These are phyloP conservation scores for Candida fluviatilis DNA, from an alignment of 805 yeast genomes.

Conservation along the genomic window DNA sequence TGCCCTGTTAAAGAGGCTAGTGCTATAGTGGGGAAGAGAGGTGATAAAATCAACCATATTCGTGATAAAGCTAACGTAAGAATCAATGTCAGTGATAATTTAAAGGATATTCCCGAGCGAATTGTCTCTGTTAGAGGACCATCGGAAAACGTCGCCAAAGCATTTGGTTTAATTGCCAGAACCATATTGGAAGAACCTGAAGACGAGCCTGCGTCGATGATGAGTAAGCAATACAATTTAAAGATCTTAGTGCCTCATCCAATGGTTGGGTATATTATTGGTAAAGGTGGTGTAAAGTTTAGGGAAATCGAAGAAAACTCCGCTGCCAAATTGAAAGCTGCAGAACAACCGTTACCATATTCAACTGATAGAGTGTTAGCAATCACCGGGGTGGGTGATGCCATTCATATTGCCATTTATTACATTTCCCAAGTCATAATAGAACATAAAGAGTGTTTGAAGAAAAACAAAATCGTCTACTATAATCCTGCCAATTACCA, in stretches of 20 bases:
- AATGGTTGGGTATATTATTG: conserved; percentile 76
- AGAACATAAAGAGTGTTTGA: conserved; percentile 51
- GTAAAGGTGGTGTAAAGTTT: conserved; percentile 68
- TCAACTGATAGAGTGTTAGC: conserved; percentile 74
- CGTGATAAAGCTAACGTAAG: conserved; percentile 61
- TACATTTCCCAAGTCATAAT: conserved; percentile 65
- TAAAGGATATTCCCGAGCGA: conserved; percentile 68
- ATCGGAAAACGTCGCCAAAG: conserved; percentile 74
- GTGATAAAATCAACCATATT: conserved; percentile 65
- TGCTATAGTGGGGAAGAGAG: conserved; percentile 71
- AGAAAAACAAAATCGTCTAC: conserved; percentile 51
- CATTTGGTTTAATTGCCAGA: conserved; percentile 70
- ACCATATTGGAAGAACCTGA: conserved; percentile 64
- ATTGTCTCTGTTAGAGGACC: conserved; percentile 71
- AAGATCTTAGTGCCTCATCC: conserved; percentile 72
- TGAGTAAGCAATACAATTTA: conserved; percentile 52
- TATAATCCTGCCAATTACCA: conserved; percentile 55
- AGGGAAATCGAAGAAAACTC: conserved; percentile 80
- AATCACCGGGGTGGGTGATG: conserved; percentile 78
- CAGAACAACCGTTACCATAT: conserved; percentile 64
- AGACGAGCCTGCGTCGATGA: conserved; percentile 54
- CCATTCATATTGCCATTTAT: conserved; percentile 78
- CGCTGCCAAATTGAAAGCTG: conserved; percentile 73
- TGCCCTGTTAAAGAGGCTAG: conserved; percentile 76
- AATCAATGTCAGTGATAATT: conserved; percentile 68